Evolutionary conservation across 169 alveolate genomes (phyloP), one percentile per base, ranked within the genome.

Genomic region (Theileria orientalis): DNA sequence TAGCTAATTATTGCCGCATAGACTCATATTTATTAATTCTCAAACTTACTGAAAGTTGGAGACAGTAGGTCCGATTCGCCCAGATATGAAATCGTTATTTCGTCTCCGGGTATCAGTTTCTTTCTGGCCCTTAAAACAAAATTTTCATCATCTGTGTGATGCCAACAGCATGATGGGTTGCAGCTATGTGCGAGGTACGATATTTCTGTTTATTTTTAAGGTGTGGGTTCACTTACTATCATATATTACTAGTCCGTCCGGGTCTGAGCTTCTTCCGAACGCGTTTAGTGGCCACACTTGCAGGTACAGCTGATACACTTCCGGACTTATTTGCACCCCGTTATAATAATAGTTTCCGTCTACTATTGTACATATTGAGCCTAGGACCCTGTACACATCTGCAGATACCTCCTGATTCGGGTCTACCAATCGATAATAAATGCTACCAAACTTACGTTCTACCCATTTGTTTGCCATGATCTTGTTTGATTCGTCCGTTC

Each of bases 221-320:
- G 30, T 37, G 30, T 2, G 29, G 47, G 29, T 70, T 25, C 57
- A 54, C 91, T 60, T 69, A 84, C 93, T 79, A 54, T 88, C 82
- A 66, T 88, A 88, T 7, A 88, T 77, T 16, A 88, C 91, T 13
- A 88, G 73, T n/a, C 93, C 93, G 21, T 91, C 92, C 29, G 83
- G 87, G 69, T 91, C 92, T 5, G 91, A 83, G 35, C 90, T 90
- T 35, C 91, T 93, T 25, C 93, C 93, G 41, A 91, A 91, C 30
- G 95, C 92, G 76, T 91, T 91, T 46, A 84, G 78, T 32, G 92
- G 92, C 95, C 95, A 91, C 16, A 91, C 94, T 74, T 90, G 93
- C 54, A 91, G 84, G 11, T 83, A 70, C 47, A 85, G 69, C 66
- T 84, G 90, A 54, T 88, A 88, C 25, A 84, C 52, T 37, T 83